These are phyloP conservation scores for Kwoniella mangroviensis DNA, from an alignment of 768 basidiomycete species.

Conservation along the genomic window DNA sequence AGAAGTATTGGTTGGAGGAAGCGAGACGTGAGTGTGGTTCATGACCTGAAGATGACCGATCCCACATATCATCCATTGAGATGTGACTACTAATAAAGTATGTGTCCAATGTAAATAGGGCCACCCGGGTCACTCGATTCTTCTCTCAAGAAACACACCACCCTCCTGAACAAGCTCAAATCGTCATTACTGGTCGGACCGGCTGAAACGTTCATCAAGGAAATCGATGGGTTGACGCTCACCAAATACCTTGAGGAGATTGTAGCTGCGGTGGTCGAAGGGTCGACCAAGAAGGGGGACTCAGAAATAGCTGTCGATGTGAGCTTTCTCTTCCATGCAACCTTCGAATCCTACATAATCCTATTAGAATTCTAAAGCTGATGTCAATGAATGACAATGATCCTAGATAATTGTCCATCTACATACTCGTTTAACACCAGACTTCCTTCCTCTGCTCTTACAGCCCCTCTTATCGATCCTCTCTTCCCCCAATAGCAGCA, in stretches of 20 bases:
- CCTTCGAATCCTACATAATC: too few species aligned
- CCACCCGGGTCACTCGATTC: slow-evolving; percentile 78
- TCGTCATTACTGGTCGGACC: slow-evolving; percentile 68
- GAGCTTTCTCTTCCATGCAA: slow-evolving; percentile 34
- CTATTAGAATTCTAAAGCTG: too few species aligned
- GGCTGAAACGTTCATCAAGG: slow-evolving; percentile 82
- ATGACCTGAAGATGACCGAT: neutral
- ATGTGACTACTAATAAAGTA: too few species aligned
- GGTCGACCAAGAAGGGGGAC: slow-evolving; percentile 82
- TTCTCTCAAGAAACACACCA: slow-evolving; percentile 92
- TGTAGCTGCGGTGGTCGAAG: slow-evolving; percentile 82
- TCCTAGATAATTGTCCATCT: slow-evolving; percentile 81
- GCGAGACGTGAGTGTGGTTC: slow-evolving; percentile 40
- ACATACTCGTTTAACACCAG: slow-evolving; percentile 80
- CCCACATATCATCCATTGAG: neutral
- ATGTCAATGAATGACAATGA: neutral
- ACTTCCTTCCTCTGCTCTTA: slow-evolving; percentile 76
- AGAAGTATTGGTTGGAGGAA: slow-evolving; percentile 54
- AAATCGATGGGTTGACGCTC: slow-evolving; percentile 83
- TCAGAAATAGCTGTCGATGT: slow-evolving; percentile 94
- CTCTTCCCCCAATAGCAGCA: neutral
- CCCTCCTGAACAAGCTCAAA: slow-evolving; percentile 89
- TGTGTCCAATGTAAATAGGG: slow-evolving; percentile 60
- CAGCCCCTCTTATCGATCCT: slow-evolving; percentile 63
- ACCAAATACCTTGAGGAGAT: slow-evolving; percentile 98